phyloP scores from a whole-genome alignment of 106 monocot species.

The Dioscorea zingiberensis region DNA sequence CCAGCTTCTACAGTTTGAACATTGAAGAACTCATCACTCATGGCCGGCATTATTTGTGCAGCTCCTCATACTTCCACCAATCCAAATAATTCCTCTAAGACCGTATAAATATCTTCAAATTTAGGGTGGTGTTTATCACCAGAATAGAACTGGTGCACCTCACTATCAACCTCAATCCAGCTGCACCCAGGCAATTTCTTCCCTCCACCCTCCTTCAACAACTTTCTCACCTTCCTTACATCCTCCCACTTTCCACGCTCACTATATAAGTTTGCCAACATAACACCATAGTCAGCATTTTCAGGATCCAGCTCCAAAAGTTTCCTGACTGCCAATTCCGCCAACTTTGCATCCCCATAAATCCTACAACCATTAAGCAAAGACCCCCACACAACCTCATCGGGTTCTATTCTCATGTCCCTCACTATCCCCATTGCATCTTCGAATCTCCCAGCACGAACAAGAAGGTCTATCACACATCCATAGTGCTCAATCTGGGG shows the following conservation, averaged over 20 bases:
- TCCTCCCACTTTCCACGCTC: slow-evolving; percentile 80
- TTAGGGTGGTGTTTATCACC: slow-evolving; percentile 47
- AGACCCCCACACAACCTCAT: slow-evolving; percentile 92
- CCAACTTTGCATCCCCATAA: slow-evolving; percentile 49
- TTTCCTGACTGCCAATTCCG: slow-evolving; percentile 55
- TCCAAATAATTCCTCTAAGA: slow-evolving; percentile 40
- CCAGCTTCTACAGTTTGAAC: not conserved
- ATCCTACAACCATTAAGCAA: slow-evolving; percentile 86
- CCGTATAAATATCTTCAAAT: slow-evolving; percentile 42
- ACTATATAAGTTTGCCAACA: slow-evolving; percentile 87
- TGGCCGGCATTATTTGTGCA: not conserved
- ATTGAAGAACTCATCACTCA: not conserved
- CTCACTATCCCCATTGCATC: slow-evolving; percentile 62
- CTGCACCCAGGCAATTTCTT: slow-evolving; percentile 94
- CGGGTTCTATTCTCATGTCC: slow-evolving; percentile 71
- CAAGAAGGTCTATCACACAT: slow-evolving; percentile 78
- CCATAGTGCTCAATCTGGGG: slow-evolving; percentile 82
- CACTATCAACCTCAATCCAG: slow-evolving; percentile 76
- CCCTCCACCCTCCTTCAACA: slow-evolving; percentile 48
- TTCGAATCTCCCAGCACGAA: slow-evolving; percentile 68
- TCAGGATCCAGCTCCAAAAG: slow-evolving; percentile 62
- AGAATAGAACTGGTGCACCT: slow-evolving; percentile 68
- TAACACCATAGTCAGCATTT: slow-evolving; percentile 52
- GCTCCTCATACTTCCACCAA: slow-evolving; percentile 30
- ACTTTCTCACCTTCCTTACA: slow-evolving; percentile 68